These are phyloP conservation scores for Nephelium lappaceum DNA, from an alignment of 345 rosid genomes.

Conservation along the genomic window DNA sequence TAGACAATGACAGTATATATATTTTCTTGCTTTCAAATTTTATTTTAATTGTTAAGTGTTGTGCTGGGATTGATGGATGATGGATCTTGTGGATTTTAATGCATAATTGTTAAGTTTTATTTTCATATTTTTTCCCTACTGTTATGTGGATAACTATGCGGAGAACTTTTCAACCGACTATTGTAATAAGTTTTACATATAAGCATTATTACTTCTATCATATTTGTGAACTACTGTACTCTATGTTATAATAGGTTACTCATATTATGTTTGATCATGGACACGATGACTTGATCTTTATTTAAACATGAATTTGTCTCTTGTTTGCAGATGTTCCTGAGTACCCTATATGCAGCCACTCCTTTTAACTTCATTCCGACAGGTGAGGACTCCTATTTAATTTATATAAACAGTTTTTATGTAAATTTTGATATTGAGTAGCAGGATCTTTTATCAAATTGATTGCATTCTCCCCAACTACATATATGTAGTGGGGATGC, in stretches of 20 bases:
- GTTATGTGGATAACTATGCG: background rate
- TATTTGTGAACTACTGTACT: background rate
- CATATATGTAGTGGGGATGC: background rate
- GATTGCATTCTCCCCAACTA: background rate
- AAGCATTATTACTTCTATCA: background rate
- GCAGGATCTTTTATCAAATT: background rate
- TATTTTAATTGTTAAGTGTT: background rate
- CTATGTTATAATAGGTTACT: background rate
- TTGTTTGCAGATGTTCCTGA: constrained; percentile 60
- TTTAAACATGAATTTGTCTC: background rate
- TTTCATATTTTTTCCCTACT: background rate
- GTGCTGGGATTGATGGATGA: background rate
- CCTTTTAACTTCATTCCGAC: constrained; percentile 74
- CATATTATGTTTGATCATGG: background rate
- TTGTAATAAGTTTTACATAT: background rate
- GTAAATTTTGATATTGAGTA: background rate
- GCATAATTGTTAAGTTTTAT: too few species aligned
- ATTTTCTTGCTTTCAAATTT: background rate
- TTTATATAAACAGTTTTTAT: background rate
- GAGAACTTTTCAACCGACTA: background rate
- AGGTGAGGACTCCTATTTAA: constrained; percentile 35
- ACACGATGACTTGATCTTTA: background rate
- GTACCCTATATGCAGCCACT: constrained; percentile 61
- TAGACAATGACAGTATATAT: background rate
- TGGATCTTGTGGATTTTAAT: background rate